These are phyloP conservation scores for Hyaloperonospora arabidopsidis DNA, from an alignment of 352 stramenopile genomes.

Conservation along the genomic window DNA sequence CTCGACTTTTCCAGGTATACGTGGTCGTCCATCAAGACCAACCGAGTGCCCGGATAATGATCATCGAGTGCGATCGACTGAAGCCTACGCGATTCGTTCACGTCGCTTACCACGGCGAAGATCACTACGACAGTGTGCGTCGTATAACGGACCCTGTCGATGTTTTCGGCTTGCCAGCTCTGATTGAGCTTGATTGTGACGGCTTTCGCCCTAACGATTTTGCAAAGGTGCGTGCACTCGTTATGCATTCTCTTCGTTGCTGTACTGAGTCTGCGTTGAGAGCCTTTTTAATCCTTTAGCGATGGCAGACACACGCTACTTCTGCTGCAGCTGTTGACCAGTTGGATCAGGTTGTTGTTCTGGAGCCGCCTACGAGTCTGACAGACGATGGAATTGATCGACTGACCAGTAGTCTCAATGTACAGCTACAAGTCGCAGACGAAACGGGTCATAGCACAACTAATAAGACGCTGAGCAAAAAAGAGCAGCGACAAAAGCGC, in stretches of 20 bases:
- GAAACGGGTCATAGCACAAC: slow-evolving; percentile 6
- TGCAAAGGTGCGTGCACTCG: slow-evolving; percentile 38
- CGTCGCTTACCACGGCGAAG: slow-evolving; percentile 60
- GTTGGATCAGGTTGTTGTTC: slow-evolving; percentile 7
- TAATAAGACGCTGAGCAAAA: slow-evolving; percentile 34
- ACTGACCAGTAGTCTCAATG: slow-evolving; percentile 16
- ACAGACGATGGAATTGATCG: slow-evolving; percentile 9
- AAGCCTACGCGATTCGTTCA: slow-evolving; percentile 45
- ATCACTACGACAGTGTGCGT: slow-evolving; percentile 82
- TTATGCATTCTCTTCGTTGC: slow-evolving; percentile 10
- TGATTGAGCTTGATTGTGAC: slow-evolving; percentile 52
- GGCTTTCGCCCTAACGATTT: slow-evolving; percentile 52
- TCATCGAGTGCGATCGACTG: slow-evolving; percentile 64
- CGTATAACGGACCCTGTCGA: slow-evolving; percentile 37
- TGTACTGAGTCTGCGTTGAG: slow-evolving; percentile 7
- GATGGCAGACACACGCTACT: slow-evolving; percentile 26
- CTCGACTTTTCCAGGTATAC: slow-evolving; percentile 63
- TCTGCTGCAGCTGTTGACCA: slow-evolving; percentile 1
- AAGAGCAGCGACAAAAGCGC: slow-evolving; percentile 34
- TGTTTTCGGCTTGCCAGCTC: slow-evolving; percentile 24
- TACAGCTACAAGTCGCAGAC: slow-evolving; percentile 20
- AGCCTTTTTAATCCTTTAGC: slow-evolving; percentile 12
- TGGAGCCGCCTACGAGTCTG: slow-evolving; percentile 7
- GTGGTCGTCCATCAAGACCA: slow-evolving; percentile 72
- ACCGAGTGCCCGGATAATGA: slow-evolving; percentile 34